Evolutionary conservation across 1,139 yeast genomes (phyloP).

Genomic region (Suhomyces bolitotheri): DNA sequence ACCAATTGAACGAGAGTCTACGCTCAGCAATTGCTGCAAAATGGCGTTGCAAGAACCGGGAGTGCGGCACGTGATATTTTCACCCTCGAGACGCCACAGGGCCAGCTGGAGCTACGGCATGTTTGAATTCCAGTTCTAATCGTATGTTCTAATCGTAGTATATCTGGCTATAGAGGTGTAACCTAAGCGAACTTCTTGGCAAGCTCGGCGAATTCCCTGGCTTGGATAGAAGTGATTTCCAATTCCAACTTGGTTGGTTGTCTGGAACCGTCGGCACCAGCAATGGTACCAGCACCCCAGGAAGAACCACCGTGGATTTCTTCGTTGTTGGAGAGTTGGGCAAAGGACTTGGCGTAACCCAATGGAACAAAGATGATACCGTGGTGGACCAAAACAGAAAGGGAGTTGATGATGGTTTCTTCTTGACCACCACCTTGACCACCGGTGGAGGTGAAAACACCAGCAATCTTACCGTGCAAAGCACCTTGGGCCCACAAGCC

Average conservation of each 20-base stretch:
- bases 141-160: too few species aligned
- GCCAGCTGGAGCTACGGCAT: background rate
- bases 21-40: too few species aligned
- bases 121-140: too few species aligned
- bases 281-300: slow-evolving; percentile 45
- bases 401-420: slow-evolving; percentile 34
- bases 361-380: slow-evolving; percentile 41
- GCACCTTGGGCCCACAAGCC: slow-evolving; percentile 41
- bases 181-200: slow-evolving; percentile 14
- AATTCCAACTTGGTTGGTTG: slow-evolving; percentile 35
- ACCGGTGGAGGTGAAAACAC: slow-evolving; percentile 40
- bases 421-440: slow-evolving; percentile 45
- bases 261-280: slow-evolving; percentile 41
- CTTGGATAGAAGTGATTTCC: slow-evolving; percentile 36
- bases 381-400: slow-evolving; percentile 38
- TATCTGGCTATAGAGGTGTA: too few species aligned
- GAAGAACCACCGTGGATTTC: slow-evolving; percentile 44
- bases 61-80: too few species aligned
- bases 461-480: slow-evolving; percentile 39
- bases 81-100: too few species aligned
- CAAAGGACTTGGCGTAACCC: slow-evolving; percentile 34
- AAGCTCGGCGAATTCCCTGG: slow-evolving; percentile 31
- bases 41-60: too few species aligned
- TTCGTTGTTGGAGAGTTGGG: slow-evolving; percentile 28
- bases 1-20: too few species aligned